These are phyloP conservation scores for Globisporangium acanthophoron DNA, from an alignment of 352 stramenopile genomes.

Conservation along the genomic window DNA sequence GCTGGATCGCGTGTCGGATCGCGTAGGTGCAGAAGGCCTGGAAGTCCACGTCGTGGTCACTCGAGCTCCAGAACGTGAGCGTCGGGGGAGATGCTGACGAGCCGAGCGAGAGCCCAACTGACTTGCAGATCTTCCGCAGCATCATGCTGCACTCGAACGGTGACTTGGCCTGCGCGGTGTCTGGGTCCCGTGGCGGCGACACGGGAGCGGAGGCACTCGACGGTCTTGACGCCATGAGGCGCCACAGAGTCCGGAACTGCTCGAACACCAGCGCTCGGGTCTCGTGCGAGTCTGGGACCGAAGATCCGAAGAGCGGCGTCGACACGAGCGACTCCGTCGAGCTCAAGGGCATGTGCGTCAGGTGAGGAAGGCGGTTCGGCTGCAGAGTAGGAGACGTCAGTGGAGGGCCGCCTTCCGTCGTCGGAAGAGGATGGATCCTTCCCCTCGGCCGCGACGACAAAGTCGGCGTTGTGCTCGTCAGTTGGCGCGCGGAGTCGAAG, in stretches of 20 bases:
- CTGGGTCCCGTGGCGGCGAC: not conserved
- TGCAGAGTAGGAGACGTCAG: not conserved
- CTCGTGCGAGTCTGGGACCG: constrained; percentile 25
- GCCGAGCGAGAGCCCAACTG: constrained; percentile 33
- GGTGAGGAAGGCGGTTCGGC: not conserved
- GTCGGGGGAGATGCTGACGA: constrained; percentile 9
- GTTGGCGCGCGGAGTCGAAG: constrained; percentile 7
- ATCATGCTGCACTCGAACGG: constrained; percentile 50
- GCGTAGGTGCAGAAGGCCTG: constrained; percentile 41
- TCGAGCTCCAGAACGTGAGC: constrained; percentile 21
- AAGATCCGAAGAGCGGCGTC: constrained; percentile 24
- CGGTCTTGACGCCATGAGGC: constrained; percentile 23
- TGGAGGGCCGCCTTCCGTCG: not conserved
- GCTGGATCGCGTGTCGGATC: constrained; percentile 38
- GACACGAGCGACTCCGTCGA: not conserved
- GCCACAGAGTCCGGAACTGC: constrained; percentile 37
- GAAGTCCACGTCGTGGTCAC: constrained; percentile 33
- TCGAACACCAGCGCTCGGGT: constrained; percentile 25
- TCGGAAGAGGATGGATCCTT: constrained; percentile 2
- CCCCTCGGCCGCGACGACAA: not conserved
- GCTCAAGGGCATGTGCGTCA: not conserved
- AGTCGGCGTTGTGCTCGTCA: not conserved
- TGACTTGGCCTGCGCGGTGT: constrained; percentile 18
- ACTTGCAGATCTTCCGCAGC: constrained; percentile 55
- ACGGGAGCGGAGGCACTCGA: not conserved